Base-by-base conservation (phyloP, 2,329 filamentous ascomycete species). In the Tympanopsis confertula region DNA sequence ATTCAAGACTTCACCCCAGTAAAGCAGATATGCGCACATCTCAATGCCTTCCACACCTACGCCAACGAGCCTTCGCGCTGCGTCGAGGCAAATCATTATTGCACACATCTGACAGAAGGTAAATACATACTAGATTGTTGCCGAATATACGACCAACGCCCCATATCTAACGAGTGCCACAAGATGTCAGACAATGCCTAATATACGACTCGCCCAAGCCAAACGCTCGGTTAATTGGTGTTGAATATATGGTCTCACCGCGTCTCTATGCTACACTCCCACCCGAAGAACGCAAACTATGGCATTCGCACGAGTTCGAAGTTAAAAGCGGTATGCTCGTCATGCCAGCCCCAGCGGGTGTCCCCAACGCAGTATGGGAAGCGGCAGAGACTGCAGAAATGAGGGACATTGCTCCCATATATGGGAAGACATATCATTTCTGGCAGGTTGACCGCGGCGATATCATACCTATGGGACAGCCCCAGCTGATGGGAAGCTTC, bases 181-280 rank as follows among this genome's bases (percentile, higher is more conserved):
- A n/a, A 65, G 74, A 78, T 48, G 58, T 78, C 28, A 63, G 74
- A 5, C 74, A 79, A 60, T 79, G 74, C 52, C 63, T 79, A 28
- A 63, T 79, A 44, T 78, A 78, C 57, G 74, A 78, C 50, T 66
- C 63, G 1, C 60, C 68, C 4, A 56, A 60, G n/a, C 50, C 61
- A 2, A 66, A 66, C 29, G 72, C 74, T 3, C 62, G 69, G 2
- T 62, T 79, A 10, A 73, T 78, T 40, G 74, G 73, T 5, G 61
- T 78, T 49, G 74, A 79, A 48, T 78, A 78, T 56, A 77, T 79
- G 74, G 65, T 79, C 43, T 65, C 65, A 0, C 65, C 68, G 3
- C 59, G 61, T 3, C 56, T 77, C 4, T 78, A 66, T 56, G 52
- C 59, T 14, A 68, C 63, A 0, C 62, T 79, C 0, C 62, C 66